Evolutionary conservation across 164 flowering plant genomes (phyloP).

Genomic region (Nymphaea colorata): DNA sequence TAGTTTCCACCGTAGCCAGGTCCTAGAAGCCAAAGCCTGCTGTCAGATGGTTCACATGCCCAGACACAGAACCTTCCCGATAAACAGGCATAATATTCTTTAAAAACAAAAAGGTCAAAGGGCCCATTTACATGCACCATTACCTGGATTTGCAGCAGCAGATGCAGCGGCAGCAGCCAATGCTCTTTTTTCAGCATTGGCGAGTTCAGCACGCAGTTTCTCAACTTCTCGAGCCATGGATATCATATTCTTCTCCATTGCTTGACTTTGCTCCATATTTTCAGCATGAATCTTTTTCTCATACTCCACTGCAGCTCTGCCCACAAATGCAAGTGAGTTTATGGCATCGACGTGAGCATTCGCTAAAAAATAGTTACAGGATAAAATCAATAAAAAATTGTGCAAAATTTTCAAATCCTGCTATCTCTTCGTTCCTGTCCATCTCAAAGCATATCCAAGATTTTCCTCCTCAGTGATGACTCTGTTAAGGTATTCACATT

Average conservation of each 20-base stretch:
- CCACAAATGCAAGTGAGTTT: not conserved
- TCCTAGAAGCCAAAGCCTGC: conserved; percentile 14
- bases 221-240: conserved; percentile 44
- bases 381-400: too few species aligned
- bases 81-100: not conserved
- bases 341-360: too few species aligned
- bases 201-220: conserved; percentile 47
- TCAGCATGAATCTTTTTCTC: conserved; percentile 51
- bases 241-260: conserved; percentile 47
- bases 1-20: conserved; percentile 29
- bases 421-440: too few species aligned
- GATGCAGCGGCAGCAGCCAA: conserved; percentile 42
- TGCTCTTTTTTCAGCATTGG: conserved; percentile 56
- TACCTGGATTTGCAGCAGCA: conserved; percentile 45
- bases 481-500: too few species aligned
- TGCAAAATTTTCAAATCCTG: too few species aligned
- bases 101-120: not conserved
- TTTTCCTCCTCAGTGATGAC: too few species aligned
- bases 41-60: not conserved
- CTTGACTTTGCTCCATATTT: conserved; percentile 39
- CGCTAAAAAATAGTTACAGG: too few species aligned
- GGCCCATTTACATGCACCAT: not conserved
- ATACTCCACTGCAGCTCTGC: conserved; percentile 55
- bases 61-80: not conserved
- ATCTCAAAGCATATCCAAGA: too few species aligned